Evolutionary conservation across 73 alveolate species (phyloP).

Genomic region (Diophrys appendiculata): DNA sequence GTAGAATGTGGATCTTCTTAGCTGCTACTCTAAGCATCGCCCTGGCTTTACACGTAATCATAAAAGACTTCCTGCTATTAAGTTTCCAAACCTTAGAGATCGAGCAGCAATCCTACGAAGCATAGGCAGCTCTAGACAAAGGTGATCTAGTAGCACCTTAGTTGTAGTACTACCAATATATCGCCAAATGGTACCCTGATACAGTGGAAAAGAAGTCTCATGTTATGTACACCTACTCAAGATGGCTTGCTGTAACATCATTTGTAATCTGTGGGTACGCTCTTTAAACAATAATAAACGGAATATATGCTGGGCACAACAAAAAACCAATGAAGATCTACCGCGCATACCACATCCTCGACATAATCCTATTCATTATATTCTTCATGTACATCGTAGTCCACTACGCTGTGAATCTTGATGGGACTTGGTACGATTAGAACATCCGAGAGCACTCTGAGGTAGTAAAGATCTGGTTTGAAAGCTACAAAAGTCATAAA

Average conservation of each 20-base stretch:
- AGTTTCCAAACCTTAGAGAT: neutral
- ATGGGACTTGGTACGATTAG: slow-evolving; percentile 33
- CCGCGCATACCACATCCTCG: slow-evolving; percentile 40
- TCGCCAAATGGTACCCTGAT: neutral
- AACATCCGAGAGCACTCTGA: neutral
- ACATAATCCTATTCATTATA: slow-evolving; percentile 24
- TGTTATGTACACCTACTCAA: neutral
- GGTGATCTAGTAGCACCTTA: neutral
- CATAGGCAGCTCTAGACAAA: neutral
- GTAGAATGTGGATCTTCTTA: slow-evolving; percentile 9
- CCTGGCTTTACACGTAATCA: neutral
- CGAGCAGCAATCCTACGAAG: neutral
- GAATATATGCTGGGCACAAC: slow-evolving; percentile 54
- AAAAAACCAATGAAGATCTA: slow-evolving; percentile 41
- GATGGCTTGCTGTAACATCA: neutral
- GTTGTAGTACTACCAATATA: neutral
- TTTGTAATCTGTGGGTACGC: slow-evolving; percentile 40
- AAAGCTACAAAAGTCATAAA: neutral
- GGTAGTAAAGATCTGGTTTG: slow-evolving; percentile 5
- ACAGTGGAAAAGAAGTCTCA: neutral
- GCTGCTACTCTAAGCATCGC: neutral
- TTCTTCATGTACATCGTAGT: slow-evolving; percentile 18
- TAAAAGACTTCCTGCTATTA: neutral
- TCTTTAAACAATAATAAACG: slow-evolving; percentile 36
- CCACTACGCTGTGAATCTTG: slow-evolving; percentile 36